Conservation (phyloP, 2,329 filamentous ascomycete species). For the Claviceps citrina region DNA sequence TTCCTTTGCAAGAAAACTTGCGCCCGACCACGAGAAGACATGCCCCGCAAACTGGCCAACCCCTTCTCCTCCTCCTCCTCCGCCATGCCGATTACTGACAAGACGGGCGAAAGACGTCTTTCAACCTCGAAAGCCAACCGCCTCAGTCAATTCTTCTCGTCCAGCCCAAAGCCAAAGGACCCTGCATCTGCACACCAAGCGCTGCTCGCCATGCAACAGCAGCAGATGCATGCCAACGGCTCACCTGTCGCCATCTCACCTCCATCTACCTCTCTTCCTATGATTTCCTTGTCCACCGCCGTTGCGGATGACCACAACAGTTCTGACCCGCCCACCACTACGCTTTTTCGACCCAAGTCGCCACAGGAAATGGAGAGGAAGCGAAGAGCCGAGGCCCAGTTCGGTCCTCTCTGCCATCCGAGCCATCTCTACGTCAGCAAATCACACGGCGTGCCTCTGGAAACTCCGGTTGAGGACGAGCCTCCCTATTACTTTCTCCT, state of each 20-base stretch:
- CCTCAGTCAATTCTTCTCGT: conserved; percentile 69
- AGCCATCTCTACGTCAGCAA: conserved; percentile 81
- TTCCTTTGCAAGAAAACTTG: not conserved
- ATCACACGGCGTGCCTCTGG: conserved; percentile 66
- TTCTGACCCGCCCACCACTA: conserved; percentile 58
- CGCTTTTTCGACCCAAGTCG: conserved; percentile 74
- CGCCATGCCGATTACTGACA: conserved; percentile 32
- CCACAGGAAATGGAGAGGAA: conserved; percentile 66
- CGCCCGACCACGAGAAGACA: conserved; percentile 21
- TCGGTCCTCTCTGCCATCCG: conserved; percentile 67
- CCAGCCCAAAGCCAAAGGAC: conserved; percentile 60
- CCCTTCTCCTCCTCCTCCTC: conserved; percentile 38
- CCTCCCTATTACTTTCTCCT: conserved; percentile 93
- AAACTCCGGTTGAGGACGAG: conserved; percentile 79
- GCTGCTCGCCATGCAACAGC: conserved; percentile 45
- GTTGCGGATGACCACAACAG: conserved; percentile 57
- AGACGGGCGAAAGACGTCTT: conserved; percentile 38
- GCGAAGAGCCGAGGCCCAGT: conserved; percentile 73
- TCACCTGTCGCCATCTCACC: conserved; percentile 51
- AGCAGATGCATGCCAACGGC: conserved; percentile 16
- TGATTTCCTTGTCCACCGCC: conserved; percentile 80
- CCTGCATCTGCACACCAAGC: conserved; percentile 50
- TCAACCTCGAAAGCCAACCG: conserved; percentile 58
- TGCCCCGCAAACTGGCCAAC: conserved; percentile 45
- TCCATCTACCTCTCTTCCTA: conserved; percentile 65